Conservation (phyloP, 176 grass and related monocot species). For the Cenchrus fungigraminus region DNA sequence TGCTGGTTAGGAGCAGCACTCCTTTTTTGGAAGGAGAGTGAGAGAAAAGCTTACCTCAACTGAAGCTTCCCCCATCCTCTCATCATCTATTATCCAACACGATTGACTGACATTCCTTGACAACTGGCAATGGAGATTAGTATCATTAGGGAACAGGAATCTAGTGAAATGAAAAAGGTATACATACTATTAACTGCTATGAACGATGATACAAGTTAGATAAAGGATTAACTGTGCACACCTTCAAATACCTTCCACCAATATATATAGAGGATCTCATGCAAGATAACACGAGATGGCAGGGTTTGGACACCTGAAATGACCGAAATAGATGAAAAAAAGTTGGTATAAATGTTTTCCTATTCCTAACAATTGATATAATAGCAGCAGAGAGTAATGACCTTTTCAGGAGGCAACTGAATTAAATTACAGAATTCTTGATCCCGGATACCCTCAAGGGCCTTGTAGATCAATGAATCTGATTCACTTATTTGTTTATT, state of each 20-base stretch:
- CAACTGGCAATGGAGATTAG: slow-evolving; percentile 51
- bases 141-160: slow-evolving; percentile 9
- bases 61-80: slow-evolving; percentile 98
- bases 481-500: slow-evolving; percentile 65
- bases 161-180: background rate
- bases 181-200: background rate
- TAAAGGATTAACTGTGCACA: slow-evolving; percentile 39
- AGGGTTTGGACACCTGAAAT: slow-evolving; percentile 66
- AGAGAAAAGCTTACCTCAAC: slow-evolving; percentile 66
- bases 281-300: slow-evolving; percentile 67
- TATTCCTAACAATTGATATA: background rate
- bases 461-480: slow-evolving; percentile 57
- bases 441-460: slow-evolving; percentile 75
- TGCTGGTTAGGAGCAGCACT: slow-evolving; percentile 25
- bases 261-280: slow-evolving; percentile 75
- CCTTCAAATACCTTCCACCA: slow-evolving; percentile 95
- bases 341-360: slow-evolving; percentile 3
- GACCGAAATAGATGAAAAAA: slow-evolving; percentile 42
- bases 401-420: slow-evolving; percentile 74
- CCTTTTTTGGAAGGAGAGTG: background rate
- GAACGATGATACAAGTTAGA: background rate
- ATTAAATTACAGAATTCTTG: slow-evolving; percentile 64
- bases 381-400: slow-evolving; percentile 14
- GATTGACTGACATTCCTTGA: slow-evolving; percentile 98
- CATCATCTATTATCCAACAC: slow-evolving; percentile 98